These are phyloP conservation scores for Diplodia scrobiculata DNA, from an alignment of 2,329 filamentous ascomycete species.

Conservation along the genomic window DNA sequence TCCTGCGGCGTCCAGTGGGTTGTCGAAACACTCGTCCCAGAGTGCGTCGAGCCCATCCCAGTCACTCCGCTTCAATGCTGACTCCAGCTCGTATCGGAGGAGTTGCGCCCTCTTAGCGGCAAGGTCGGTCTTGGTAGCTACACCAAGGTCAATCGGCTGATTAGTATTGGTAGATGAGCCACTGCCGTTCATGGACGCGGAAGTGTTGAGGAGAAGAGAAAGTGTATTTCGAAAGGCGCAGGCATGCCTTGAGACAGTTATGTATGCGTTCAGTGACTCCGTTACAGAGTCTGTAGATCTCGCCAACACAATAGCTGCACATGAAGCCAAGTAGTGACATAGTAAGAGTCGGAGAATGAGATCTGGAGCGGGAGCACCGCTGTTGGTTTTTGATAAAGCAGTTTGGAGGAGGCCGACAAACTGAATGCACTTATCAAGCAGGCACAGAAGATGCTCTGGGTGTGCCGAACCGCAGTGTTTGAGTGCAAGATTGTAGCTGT, in stretches of 20 bases:
- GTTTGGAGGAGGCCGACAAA: conserved; percentile 46
- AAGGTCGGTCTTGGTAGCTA: conserved; percentile 56
- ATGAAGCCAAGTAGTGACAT: conserved; percentile 67
- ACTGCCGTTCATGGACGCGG: conserved; percentile 24
- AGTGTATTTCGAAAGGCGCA: conserved; percentile 58
- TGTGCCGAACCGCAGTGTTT: conserved; percentile 63
- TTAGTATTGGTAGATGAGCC: conserved; percentile 9
- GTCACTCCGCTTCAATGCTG: conserved; percentile 63
- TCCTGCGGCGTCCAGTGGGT: not conserved
- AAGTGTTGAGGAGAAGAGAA: conserved; percentile 43
- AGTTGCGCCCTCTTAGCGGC: conserved; percentile 65
- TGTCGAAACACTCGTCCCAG: conserved; percentile 49
- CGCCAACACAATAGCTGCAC: conserved; percentile 52
- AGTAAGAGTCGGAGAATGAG: conserved; percentile 64
- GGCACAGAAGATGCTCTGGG: conserved; percentile 56
- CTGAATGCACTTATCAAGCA: conserved; percentile 54
- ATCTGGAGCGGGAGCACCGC: conserved; percentile 41
- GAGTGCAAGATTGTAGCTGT: conserved; percentile 75
- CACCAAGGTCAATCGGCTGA: conserved; percentile 40
- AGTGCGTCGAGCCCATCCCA: conserved; percentile 68
- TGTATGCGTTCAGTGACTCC: conserved; percentile 61
- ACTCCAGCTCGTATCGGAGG: conserved; percentile 78
- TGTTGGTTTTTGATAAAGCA: not conserved
- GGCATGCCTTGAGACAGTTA: conserved; percentile 62
- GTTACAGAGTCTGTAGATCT: conserved; percentile 49